Percentiles rank a stretch among this genome's conserved stretches.
Conservation (phyloP, 2,329 filamentous ascomycete genomes). For the Ophiosphaerella korrae region DNA sequence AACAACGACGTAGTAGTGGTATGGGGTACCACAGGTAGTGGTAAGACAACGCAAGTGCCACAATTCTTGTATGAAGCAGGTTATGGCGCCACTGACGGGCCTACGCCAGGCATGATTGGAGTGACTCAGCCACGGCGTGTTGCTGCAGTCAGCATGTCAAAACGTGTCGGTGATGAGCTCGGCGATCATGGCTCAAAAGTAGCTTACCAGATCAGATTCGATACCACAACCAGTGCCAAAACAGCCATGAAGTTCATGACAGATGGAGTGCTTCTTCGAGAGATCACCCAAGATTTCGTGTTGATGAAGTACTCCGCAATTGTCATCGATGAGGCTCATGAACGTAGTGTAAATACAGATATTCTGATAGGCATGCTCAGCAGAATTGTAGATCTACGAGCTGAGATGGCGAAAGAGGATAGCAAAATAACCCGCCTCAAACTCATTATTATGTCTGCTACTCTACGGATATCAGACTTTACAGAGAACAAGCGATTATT, state of each 20-base stretch:
- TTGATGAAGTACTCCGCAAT: slow-evolving; percentile 90
- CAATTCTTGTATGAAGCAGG: slow-evolving; percentile 96
- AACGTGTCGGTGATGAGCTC: slow-evolving; percentile 84
- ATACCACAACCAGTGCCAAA: slow-evolving; percentile 76
- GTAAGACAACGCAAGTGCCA: slow-evolving; percentile 96
- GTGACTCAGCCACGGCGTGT: slow-evolving; percentile 94
- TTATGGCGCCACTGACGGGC: slow-evolving; percentile 77
- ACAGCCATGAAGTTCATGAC: slow-evolving; percentile 99
- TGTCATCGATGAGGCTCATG: slow-evolving; percentile 95
- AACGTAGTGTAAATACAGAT: slow-evolving; percentile 96
- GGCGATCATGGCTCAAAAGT: slow-evolving; percentile 78
- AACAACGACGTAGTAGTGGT: slow-evolving; percentile 89
- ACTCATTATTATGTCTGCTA: slow-evolving; percentile 97
- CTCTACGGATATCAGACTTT: slow-evolving; percentile 86
- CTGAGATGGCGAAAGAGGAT: slow-evolving; percentile 74
- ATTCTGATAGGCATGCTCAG: slow-evolving; percentile 98
- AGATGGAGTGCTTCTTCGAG: slow-evolving; percentile 90
- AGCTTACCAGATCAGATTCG: slow-evolving; percentile 91
- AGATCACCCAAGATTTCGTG: slow-evolving; percentile 87
- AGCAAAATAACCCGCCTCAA: slow-evolving; percentile 76
- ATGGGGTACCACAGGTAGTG: slow-evolving; percentile 93
- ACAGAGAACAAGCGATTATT: slow-evolving; percentile 84
- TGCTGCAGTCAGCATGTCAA: slow-evolving; percentile 95
- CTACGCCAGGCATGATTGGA: slow-evolving; percentile 89
- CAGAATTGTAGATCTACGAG: slow-evolving; percentile 82